Evolutionary conservation across 2,329 filamentous ascomycete species (phyloP).

Genomic region (Xylariaceae sp.): DNA sequence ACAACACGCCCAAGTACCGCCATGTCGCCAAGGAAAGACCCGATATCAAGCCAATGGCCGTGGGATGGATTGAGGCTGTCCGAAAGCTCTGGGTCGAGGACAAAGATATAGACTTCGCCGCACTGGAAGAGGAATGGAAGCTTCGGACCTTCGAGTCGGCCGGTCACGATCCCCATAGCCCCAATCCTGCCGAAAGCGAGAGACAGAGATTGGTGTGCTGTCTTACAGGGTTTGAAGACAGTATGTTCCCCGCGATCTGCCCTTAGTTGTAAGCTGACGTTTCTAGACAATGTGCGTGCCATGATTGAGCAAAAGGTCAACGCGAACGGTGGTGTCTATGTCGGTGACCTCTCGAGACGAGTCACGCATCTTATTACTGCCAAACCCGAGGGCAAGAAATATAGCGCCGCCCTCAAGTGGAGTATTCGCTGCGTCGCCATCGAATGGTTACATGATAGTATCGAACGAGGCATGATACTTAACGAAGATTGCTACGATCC

Average conservation of each 20-base stretch:
- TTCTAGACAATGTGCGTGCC: conserved; percentile 58
- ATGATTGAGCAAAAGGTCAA: conserved; percentile 63
- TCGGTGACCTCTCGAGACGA: conserved; percentile 76
- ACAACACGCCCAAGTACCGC: conserved; percentile 87
- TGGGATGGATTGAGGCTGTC: conserved; percentile 80
- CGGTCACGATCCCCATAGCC: conserved; percentile 37
- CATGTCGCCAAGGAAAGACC: conserved; percentile 87
- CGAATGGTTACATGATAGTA: conserved; percentile 80
- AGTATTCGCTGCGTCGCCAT: conserved; percentile 70
- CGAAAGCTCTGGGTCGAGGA: conserved; percentile 75
- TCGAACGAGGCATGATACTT: conserved; percentile 82
- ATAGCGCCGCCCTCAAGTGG: conserved; percentile 81
- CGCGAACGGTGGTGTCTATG: conserved; percentile 74
- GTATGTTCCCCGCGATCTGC: conserved; percentile 26
- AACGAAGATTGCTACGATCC: conserved; percentile 85
- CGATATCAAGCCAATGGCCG: conserved; percentile 76
- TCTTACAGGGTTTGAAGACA: conserved; percentile 53
- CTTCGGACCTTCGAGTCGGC: conserved; percentile 58
- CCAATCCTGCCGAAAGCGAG: conserved; percentile 26
- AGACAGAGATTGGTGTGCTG: conserved; percentile 46
- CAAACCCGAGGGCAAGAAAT: conserved; percentile 80
- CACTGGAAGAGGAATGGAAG: conserved; percentile 61
- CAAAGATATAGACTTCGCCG: conserved; percentile 64
- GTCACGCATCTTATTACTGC: conserved; percentile 85
- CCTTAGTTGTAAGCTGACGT: conserved; percentile 11